Base-by-base conservation (phyloP, 139 green algal species). In the Chlorella sp. region DNA sequence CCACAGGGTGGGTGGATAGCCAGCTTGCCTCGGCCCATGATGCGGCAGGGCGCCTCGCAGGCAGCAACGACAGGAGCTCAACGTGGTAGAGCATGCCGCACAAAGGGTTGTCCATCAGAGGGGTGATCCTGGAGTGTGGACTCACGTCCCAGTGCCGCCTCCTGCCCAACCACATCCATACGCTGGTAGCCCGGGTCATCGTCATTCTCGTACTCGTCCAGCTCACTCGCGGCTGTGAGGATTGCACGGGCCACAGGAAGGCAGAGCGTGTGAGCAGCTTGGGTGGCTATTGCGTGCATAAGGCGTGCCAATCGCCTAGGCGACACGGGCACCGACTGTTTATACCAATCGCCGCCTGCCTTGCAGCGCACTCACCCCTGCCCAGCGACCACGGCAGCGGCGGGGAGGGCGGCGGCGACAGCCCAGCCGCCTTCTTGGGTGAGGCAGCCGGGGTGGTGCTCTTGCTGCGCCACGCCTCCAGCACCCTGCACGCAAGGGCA, bases 121-220 rank as follows among this genome's bases (percentile, higher is more conserved):
- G n/a, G n/a, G n/a, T n/a, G n/a, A n/a, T n/a, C n/a, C n/a, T n/a
- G n/a, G n/a, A n/a, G n/a, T n/a, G n/a, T n/a, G n/a, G n/a, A 30
- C 82, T 81, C 82, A 86, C 83, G 26, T n/a, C 62, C 73, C 60
- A 82, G 58, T 1, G 76, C 58, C 34, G 77, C 41, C 64, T 90
- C 86, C 78, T 87, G 82, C 22, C 74, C 80, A 40, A 80, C 41
- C 13, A 95, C 83, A 2, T 88, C 72, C 32, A 91, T 77, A 24
- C 92, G 87, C 38, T 82, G 76, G 75, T 94, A 96, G 36, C 94
- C 94, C 0, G 89, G 76, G 65, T 96, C 94, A 8, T 97, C 94
- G 32, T 94, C 91, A 68, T 88, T 89, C 0, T 91, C 87, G 40
- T 96, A 97, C 81, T 97, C 94, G 65, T 97, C 92, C 11, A 88